These are phyloP conservation scores for Suillus plorans DNA, from an alignment of 768 basidiomycete genomes.

Conservation along the genomic window DNA sequence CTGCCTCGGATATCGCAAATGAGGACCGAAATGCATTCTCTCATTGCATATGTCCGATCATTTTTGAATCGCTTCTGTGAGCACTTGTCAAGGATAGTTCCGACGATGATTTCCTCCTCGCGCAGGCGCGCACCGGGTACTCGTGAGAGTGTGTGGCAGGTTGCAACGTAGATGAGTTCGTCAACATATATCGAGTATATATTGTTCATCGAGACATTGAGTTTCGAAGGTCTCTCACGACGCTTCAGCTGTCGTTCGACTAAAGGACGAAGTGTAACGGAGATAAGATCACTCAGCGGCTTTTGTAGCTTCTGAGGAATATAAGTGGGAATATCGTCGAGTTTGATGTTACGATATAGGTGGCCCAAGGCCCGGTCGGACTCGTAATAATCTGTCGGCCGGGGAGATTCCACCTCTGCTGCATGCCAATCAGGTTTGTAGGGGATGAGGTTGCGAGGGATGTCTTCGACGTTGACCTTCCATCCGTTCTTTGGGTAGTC, in stretches of 20 bases:
- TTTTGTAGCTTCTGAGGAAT: conserved; percentile 9
- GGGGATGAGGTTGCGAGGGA: conserved; percentile 58
- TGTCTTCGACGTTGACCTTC: conserved; percentile 51
- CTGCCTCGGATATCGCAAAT: conserved; percentile 48
- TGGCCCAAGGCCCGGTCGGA: conserved; percentile 71
- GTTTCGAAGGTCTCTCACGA: conserved; percentile 19
- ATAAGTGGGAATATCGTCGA: conserved; percentile 36
- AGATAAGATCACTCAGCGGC: conserved; percentile 34
- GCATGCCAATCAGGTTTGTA: conserved; percentile 82
- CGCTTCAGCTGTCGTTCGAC: conserved; percentile 22
- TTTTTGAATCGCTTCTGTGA: conserved; percentile 58
- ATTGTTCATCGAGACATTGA: conserved; percentile 28
- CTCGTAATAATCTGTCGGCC: conserved; percentile 65
- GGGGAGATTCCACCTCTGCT: conserved; percentile 52
- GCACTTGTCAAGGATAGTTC: conserved; percentile 73
- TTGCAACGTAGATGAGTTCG: conserved; percentile 70
- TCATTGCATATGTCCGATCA: conserved; percentile 63
- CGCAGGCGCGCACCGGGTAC: conserved; percentile 52
- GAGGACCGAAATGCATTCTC: conserved; percentile 51
- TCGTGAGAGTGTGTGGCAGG: conserved; percentile 64
- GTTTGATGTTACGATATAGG: conserved; percentile 61
- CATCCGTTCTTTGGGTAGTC: conserved; percentile 81
- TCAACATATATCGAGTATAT: conserved; percentile 56
- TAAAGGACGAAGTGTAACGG: conserved; percentile 15
- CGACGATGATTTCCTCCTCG: conserved; percentile 75